Evolutionary conservation across 139 green algal species (phyloP).

Genomic region (Volvox reticuliferus): DNA sequence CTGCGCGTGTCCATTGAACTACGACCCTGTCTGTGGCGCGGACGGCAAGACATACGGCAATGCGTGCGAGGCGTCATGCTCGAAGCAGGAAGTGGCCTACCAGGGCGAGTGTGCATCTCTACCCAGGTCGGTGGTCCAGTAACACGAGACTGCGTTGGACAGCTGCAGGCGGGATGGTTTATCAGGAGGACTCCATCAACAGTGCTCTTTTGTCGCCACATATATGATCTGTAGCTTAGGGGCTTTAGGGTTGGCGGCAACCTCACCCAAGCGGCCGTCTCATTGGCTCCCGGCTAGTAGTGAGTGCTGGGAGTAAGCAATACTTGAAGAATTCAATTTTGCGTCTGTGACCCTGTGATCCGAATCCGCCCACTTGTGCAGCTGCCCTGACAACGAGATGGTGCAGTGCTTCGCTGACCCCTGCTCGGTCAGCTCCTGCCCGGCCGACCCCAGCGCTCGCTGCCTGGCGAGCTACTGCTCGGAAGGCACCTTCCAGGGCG

Average conservation of each 20-base stretch:
- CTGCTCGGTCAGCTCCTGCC: background rate
- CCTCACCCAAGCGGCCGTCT: too few species aligned
- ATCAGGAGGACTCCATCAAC: too few species aligned
- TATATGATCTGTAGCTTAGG: too few species aligned
- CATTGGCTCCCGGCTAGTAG: too few species aligned
- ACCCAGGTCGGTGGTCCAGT: background rate
- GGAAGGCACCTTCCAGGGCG: background rate
- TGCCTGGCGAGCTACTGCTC: constrained; percentile 24
- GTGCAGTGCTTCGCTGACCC: constrained; percentile 12
- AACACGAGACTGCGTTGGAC: too few species aligned
- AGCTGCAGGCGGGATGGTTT: too few species aligned
- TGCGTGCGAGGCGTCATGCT: background rate
- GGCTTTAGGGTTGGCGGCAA: too few species aligned
- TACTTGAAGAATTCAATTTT: too few species aligned
- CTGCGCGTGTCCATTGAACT: background rate
- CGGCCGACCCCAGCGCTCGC: background rate
- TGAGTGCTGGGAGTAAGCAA: too few species aligned
- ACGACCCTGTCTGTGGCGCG: background rate
- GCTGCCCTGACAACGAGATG: background rate
- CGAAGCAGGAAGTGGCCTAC: background rate
- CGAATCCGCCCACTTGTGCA: background rate
- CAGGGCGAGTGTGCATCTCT: background rate
- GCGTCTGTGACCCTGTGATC: too few species aligned
- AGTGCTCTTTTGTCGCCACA: too few species aligned
- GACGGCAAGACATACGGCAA: constrained; percentile 12